Evolutionary conservation across 192 early-diverging fungal genomes (phyloP).

Genomic region (Paraglomus brasilianum): DNA sequence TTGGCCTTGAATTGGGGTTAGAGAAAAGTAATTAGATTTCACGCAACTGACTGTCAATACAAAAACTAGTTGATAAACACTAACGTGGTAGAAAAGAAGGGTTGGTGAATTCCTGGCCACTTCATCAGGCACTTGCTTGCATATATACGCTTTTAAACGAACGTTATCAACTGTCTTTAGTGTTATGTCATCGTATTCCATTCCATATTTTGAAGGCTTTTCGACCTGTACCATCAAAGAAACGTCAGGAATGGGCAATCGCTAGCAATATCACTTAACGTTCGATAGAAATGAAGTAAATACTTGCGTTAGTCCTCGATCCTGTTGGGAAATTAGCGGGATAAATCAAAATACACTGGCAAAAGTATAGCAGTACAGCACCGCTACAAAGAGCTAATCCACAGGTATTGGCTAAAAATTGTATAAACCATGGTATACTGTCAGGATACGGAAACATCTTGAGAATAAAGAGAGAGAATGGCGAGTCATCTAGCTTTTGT

Average conservation of each 20-base stretch:
- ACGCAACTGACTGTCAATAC: too few relatives aligned
- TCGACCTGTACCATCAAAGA: conserved; percentile 49
- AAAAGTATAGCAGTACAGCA: conserved; percentile 59
- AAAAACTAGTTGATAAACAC: neutral
- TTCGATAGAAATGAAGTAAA: neutral
- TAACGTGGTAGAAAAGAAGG: conserved; percentile 83
- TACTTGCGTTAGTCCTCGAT: conserved; percentile 47
- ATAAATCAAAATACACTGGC: conserved; percentile 78
- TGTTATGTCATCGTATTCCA: conserved; percentile 58
- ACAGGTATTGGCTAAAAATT: conserved; percentile 2
- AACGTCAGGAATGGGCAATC: neutral
- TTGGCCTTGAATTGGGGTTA: conserved; percentile 61
- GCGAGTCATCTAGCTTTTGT: too few relatives aligned
- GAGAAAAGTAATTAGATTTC: neutral
- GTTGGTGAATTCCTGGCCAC: conserved; percentile 63
- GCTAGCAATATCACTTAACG: neutral
- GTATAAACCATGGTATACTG: conserved; percentile 2
- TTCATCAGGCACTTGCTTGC: conserved; percentile 56
- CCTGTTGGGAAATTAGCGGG: conserved; percentile 62
- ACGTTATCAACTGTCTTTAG: conserved; percentile 82
- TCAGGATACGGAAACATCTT: conserved; percentile 25
- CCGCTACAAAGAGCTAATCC: conserved; percentile 35
- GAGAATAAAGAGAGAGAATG: neutral
- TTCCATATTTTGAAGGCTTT: conserved; percentile 65
- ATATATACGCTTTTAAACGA: conserved; percentile 76